Conservation (phyloP, 768 basidiomycete species). For the Wakefieldia striispora region DNA sequence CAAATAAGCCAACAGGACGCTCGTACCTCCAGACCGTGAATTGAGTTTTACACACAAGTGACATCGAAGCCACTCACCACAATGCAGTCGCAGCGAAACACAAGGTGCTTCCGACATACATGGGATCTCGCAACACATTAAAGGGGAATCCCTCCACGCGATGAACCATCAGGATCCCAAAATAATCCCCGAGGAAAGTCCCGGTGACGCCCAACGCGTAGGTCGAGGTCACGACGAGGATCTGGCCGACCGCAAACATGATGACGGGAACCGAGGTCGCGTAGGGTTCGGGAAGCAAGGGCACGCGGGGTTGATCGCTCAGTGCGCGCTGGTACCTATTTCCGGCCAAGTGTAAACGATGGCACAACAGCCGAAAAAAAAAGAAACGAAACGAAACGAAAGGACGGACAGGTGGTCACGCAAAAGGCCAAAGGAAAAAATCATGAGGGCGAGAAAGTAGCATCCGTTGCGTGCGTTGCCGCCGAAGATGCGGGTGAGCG, state of each 20-base stretch:
- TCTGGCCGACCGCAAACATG: slow-evolving; percentile 71
- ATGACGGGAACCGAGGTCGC: slow-evolving; percentile 56
- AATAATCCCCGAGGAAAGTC: slow-evolving; percentile 85
- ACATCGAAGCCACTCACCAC: slow-evolving; percentile 54
- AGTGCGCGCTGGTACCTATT: slow-evolving; percentile 75
- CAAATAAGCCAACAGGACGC: slow-evolving; percentile 76
- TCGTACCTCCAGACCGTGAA: slow-evolving; percentile 58
- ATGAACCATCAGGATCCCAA: slow-evolving; percentile 83
- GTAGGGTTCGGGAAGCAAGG: slow-evolving; percentile 64
- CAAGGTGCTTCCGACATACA: slow-evolving; percentile 96
- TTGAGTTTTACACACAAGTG: neutral
- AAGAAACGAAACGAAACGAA: no score
- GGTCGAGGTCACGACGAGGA: slow-evolving; percentile 85
- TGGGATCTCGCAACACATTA: slow-evolving; percentile 88
- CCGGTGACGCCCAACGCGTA: slow-evolving; percentile 92
- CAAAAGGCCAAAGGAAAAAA: slow-evolving; percentile 82
- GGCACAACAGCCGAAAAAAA: neutral
- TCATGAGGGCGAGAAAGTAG: slow-evolving; percentile 82
- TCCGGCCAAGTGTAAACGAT: neutral
- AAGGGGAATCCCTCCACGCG: slow-evolving; percentile 97
- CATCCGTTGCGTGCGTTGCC: slow-evolving; percentile 74
- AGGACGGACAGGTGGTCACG: slow-evolving; percentile 78
- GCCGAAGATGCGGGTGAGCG: slow-evolving; percentile 80
- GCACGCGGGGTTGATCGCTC: slow-evolving; percentile 65
- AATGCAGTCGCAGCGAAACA: slow-evolving; percentile 84